Evolutionary conservation across 2,329 filamentous ascomycete species (phyloP).

Genomic region (Ceratocystis cubensis): DNA sequence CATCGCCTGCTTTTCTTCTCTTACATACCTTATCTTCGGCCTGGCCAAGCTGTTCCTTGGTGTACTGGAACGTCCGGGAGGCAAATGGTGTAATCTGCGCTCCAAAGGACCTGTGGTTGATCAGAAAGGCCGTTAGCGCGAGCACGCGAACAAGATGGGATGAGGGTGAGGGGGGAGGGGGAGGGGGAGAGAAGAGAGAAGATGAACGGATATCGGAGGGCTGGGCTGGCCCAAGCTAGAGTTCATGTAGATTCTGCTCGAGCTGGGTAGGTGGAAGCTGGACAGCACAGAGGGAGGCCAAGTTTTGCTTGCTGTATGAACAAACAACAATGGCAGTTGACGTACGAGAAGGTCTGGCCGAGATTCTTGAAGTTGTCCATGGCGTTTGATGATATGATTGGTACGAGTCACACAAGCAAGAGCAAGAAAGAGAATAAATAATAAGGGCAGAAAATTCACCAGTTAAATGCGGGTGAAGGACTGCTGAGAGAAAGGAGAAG

Average conservation of each 20-base stretch:
- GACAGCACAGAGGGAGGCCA: not conserved
- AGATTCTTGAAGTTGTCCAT: constrained; percentile 22
- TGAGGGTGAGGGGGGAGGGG: too few relatives aligned
- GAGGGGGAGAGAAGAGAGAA: too few relatives aligned
- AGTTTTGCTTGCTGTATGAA: too few relatives aligned
- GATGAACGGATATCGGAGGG: not conserved
- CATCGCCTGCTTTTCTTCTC: too few relatives aligned
- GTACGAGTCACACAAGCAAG: not conserved
- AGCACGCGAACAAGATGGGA: not conserved
- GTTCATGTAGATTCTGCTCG: not conserved
- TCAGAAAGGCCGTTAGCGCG: not conserved
- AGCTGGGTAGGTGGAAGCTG: not conserved
- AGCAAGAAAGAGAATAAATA: constrained; percentile 3
- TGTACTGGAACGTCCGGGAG: constrained; percentile 87
- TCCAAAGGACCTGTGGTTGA: constrained; percentile 43
- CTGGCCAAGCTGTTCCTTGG: constrained; percentile 94
- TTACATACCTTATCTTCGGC: constrained; percentile 72
- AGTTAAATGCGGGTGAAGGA: too few relatives aligned
- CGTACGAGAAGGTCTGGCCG: constrained; percentile 22
- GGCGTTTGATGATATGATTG: not conserved
- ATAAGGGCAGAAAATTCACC: not conserved
- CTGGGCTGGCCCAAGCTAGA: not conserved
- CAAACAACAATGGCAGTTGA: not conserved
- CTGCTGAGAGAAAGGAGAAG: too few relatives aligned
- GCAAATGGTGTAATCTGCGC: constrained; percentile 84